Percentiles rank a stretch among this genome's conserved stretches.
phyloP scores from a whole-genome alignment of 2,329 filamentous ascomycete genomes.

The Clonostachys rosea region DNA sequence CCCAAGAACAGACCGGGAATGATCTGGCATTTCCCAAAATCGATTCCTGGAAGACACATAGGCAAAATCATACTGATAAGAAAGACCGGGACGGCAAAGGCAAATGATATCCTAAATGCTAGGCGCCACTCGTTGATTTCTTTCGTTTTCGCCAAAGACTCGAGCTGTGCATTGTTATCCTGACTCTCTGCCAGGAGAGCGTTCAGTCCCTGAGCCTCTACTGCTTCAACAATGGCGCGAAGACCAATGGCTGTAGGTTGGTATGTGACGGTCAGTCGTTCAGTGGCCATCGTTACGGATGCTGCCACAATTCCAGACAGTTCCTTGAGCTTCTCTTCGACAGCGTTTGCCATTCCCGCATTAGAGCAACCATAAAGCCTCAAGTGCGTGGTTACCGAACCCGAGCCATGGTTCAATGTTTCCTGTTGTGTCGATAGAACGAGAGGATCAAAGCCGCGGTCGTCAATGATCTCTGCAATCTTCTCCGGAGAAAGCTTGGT shows the following conservation, averaged over 20 bases:
- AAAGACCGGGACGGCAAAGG: constrained; percentile 87
- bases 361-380: constrained; percentile 80
- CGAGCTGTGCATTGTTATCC: constrained; percentile 94
- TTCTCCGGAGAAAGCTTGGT: constrained; percentile 65
- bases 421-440: constrained; percentile 73
- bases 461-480: constrained; percentile 81
- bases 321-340: constrained; percentile 64
- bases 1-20: constrained; percentile 80
- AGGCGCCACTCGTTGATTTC: constrained; percentile 91
- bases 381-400: constrained; percentile 60
- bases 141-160: constrained; percentile 92
- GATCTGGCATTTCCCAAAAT: constrained; percentile 67
- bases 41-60: constrained; percentile 71
- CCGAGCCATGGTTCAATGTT: constrained; percentile 44
- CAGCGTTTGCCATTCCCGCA: constrained; percentile 62
- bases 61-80: constrained; percentile 90
- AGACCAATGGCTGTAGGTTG: constrained; percentile 70
- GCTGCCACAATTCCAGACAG: constrained; percentile 71
- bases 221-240: constrained; percentile 72
- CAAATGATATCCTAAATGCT: constrained; percentile 72
- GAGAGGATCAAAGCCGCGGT: constrained; percentile 81
- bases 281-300: constrained; percentile 67
- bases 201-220: constrained; percentile 83
- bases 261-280: constrained; percentile 70
- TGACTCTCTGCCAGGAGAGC: constrained; percentile 86